Conservation (phyloP, 352 stramenopile genomes). For the Phytopythium ostracodes region DNA sequence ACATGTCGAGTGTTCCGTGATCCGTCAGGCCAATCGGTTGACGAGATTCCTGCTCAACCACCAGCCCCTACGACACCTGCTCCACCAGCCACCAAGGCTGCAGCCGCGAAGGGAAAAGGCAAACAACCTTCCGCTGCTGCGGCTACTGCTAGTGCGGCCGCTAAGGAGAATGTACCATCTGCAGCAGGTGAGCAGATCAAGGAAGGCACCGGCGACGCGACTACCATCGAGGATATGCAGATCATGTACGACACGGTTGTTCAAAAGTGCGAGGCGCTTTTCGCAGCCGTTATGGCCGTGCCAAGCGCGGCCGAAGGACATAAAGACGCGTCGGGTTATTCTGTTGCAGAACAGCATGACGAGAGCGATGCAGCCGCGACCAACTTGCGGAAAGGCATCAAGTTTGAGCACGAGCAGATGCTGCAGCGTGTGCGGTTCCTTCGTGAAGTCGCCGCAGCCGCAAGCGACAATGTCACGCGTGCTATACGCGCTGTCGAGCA, state of each 20-base stretch:
- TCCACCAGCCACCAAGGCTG: constrained; percentile 15
- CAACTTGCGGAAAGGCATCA: constrained; percentile 57
- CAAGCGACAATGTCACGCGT: constrained; percentile 40
- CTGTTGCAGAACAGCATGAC: constrained; percentile 1
- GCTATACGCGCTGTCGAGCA: constrained; percentile 47
- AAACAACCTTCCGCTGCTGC: constrained; percentile 14
- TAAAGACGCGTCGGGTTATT: constrained; percentile 14
- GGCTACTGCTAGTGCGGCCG: constrained; percentile 10
- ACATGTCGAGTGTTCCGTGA: constrained; percentile 41
- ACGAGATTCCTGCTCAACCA: constrained; percentile 9
- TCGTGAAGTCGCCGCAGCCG: constrained; percentile 30
- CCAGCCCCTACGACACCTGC: constrained; percentile 8
- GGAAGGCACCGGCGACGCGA: constrained; percentile 18
- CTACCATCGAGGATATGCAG: constrained; percentile 35
- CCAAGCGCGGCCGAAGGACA: constrained; percentile 4
- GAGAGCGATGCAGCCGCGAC: constrained; percentile 13
- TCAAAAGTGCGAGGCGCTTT: constrained; percentile 35
- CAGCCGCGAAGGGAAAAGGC: constrained; percentile 31
- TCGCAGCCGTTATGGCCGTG: constrained; percentile 27
- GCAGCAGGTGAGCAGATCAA: constrained; percentile 16
- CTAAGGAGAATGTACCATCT: constrained; percentile 10
- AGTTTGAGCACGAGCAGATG: constrained; percentile 59
- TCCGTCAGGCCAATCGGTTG: constrained; percentile 15
- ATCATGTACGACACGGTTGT: constrained; percentile 40
- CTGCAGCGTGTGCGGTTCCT: constrained; percentile 45